Evolutionary conservation across 768 basidiomycete species (phyloP).

Genomic region (Agaricus subrufescens): DNA sequence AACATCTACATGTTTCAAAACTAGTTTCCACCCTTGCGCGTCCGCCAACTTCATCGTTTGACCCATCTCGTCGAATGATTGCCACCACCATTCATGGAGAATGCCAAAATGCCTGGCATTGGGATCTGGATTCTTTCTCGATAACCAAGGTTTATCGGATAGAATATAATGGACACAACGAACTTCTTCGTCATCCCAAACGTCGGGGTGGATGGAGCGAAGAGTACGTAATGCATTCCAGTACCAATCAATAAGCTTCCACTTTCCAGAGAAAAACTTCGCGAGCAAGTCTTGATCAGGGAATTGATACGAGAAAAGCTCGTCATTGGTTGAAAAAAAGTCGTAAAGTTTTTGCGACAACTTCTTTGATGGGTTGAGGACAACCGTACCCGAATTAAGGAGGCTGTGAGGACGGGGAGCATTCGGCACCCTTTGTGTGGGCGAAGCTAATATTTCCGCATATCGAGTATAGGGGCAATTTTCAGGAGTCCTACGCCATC

Average conservation of each 20-base stretch:
- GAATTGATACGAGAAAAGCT: slow-evolving; percentile 49
- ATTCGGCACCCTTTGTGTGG: slow-evolving; percentile 25
- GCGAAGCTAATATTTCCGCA: slow-evolving; percentile 36
- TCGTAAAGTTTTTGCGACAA: slow-evolving; percentile 49
- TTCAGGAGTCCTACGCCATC: slow-evolving; percentile 69
- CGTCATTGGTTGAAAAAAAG: slow-evolving; percentile 45
- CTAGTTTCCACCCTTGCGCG: slow-evolving; percentile 43
- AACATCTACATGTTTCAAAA: slow-evolving; percentile 45
- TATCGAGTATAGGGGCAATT: slow-evolving; percentile 82
- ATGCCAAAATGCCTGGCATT: slow-evolving; percentile 40
- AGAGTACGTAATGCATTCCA: slow-evolving; percentile 95
- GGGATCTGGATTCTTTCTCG: slow-evolving; percentile 36
- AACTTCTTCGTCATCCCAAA: slow-evolving; percentile 87
- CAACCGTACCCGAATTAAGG: slow-evolving; percentile 87
- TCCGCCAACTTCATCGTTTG: slow-evolving; percentile 40
- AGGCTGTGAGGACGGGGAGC: slow-evolving; percentile 75
- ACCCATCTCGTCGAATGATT: slow-evolving; percentile 45
- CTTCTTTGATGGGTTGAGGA: slow-evolving; percentile 68
- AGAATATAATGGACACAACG: slow-evolving; percentile 87
- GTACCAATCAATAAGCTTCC: slow-evolving; percentile 78
- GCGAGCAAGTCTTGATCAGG: slow-evolving; percentile 93
- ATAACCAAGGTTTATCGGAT: slow-evolving; percentile 82
- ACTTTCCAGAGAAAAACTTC: slow-evolving; percentile 69
- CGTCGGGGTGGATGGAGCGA: slow-evolving; percentile 57
- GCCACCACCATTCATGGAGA: slow-evolving; percentile 80